Base-by-base conservation (phyloP, 2,329 filamentous ascomycete species). In the Lasiodiplodia theobromae region DNA sequence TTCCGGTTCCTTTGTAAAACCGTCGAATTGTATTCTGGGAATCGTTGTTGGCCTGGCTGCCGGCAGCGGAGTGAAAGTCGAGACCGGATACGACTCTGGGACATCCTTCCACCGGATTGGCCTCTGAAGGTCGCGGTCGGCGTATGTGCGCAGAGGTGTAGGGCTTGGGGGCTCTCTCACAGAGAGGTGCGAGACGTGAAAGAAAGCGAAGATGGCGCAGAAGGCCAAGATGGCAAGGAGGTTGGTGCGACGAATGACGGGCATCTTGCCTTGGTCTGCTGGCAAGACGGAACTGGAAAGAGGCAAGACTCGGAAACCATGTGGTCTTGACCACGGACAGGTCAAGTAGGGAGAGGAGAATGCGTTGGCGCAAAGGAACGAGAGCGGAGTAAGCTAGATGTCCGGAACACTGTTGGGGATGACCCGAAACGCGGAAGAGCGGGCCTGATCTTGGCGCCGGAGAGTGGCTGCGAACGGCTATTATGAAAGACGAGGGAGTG, bases 11-110 rank as follows among this genome's bases (percentile, higher is more conserved):
- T 72, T 72, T 63, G 73, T 73, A 66, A 79, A 80, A n/a, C 34
- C 28, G 7, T 77, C 72, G 64, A 77, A 76, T 69, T 81, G 79
- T 67, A 81, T 80, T 58, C 69, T 72, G 7, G 79, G 79, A 31
- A 81, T 78, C 0, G 72, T 34, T 4, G 68, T 25, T 10, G 78
- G 72, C 11, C 67, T 71, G 28, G 75, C 77, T 11, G 73, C 74
- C 3, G 79, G 79, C 21, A 81, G 71, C 11, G 75, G 47, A 3
- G 75, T 74, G 14, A 75, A 74, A 14, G 75, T 77, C 6, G 75
- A 66, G 7, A 81, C 72, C 1, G 78, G 76, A 54, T 78, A 74
- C 18, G 71, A 74, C 28, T 74, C 69, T 4, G 75, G 73, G 14
- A 80, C 67, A 28, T 76, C 70, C 64, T 75, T 78, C 79, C 78